Conservation (phyloP, 495 filamentous ascomycete species). For the Letharia columbiana region DNA sequence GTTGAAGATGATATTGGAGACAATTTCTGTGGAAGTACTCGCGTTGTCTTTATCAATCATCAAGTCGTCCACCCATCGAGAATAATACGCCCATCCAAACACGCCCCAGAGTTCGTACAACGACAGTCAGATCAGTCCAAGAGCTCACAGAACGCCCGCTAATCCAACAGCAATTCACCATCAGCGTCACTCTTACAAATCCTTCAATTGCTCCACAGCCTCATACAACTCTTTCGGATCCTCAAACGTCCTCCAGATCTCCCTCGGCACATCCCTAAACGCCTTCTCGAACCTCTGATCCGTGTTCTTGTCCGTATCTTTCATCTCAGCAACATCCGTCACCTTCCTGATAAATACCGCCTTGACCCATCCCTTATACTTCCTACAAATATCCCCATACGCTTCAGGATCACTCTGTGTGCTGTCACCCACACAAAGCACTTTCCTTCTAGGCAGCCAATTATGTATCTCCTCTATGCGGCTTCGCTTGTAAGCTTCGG, state of each 20-base stretch:
- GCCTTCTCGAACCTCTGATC: conserved; percentile 69
- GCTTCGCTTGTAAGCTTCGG: conserved; percentile 78
- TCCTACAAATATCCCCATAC: conserved; percentile 61
- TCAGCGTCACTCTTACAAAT: not conserved
- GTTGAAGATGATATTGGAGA: not conserved
- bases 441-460: conserved; percentile 68
- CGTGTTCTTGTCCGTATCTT: conserved; percentile 62
- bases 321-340: conserved; percentile 60
- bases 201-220: conserved; percentile 39
- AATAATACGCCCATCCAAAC: not conserved
- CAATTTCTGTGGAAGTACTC: not conserved
- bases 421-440: conserved; percentile 80
- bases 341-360: conserved; percentile 80
- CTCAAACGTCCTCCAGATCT: conserved; percentile 73
- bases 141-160: not conserved
- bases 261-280: conserved; percentile 62
- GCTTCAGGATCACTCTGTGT: conserved; percentile 89
- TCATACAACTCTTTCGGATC: conserved; percentile 56
- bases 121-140: not conserved
- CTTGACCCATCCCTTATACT: conserved; percentile 62
- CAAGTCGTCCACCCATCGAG: not conserved
- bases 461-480: conserved; percentile 65
- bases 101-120: not conserved
- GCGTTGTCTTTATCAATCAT: not conserved
- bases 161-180: not conserved